A percentile compares a stretch with the other conserved stretches of the same genome.
phyloP scores from a whole-genome alignment of 176 grass and related monocot genomes.

The Oropetium thomaeum region DNA sequence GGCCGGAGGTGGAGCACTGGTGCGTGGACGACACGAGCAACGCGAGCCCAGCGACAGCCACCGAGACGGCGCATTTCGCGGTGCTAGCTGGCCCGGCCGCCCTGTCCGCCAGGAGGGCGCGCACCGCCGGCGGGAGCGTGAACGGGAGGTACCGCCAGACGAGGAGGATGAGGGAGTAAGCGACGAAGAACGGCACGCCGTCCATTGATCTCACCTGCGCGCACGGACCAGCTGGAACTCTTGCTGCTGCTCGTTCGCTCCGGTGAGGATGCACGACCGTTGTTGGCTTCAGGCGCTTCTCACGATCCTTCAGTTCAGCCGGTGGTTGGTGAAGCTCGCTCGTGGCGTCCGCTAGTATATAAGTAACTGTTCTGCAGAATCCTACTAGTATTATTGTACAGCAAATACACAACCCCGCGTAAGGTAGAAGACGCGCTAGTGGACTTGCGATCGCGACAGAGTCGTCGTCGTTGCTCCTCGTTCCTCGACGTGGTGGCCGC shows the following conservation, averaged over 20 bases:
- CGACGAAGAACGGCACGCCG: constrained; percentile 19
- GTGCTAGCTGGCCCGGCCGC: neutral
- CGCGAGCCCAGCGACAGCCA: constrained; percentile 12
- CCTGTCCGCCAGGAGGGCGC: constrained; percentile 3
- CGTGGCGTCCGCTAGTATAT: neutral
- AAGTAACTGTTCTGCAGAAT: neutral
- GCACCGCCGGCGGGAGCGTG: neutral
- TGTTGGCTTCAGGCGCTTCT: neutral
- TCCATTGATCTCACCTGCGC: neutral
- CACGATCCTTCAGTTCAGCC: too few relatives aligned
- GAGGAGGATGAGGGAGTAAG: constrained; percentile 1
- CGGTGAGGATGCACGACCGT: neutral
- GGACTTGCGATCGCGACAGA: neutral
- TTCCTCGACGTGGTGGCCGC: neutral
- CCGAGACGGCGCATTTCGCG: constrained; percentile 5
- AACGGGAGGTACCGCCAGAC: constrained; percentile 4
- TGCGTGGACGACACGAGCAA: neutral
- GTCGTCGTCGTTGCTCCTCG: neutral
- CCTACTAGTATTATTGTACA: neutral
- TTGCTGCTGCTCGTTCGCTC: neutral
- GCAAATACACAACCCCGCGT: neutral
- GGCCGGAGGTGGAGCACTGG: neutral
- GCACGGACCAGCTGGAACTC: too few relatives aligned
- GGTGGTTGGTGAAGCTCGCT: neutral
- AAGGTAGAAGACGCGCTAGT: neutral